These are phyloP conservation scores for Coemansia asiatica DNA, from an alignment of 192 early-diverging fungal genomes.

Conservation along the genomic window DNA sequence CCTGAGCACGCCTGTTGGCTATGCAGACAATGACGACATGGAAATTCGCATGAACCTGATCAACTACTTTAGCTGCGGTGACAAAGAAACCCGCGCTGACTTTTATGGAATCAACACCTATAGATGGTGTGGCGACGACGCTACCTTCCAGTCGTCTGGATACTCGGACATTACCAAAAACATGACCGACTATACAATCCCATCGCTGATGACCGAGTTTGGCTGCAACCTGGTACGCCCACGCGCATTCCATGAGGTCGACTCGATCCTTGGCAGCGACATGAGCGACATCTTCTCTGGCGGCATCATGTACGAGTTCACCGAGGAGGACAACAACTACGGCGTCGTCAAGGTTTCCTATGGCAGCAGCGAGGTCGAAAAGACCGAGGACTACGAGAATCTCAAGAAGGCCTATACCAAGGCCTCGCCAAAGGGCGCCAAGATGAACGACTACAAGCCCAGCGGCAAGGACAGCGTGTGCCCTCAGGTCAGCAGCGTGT, in stretches of 20 bases:
- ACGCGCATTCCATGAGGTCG: conserved; percentile 66
- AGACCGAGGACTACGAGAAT: conserved; percentile 61
- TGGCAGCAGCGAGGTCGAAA: conserved; percentile 42
- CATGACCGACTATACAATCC: conserved; percentile 62
- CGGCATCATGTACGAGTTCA: conserved; percentile 74
- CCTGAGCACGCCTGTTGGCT: conserved; percentile 67
- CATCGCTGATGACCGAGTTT: conserved; percentile 72
- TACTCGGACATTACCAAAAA: conserved; percentile 68
- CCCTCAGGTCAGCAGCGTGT: conserved; percentile 53
- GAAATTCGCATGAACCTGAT: conserved; percentile 64
- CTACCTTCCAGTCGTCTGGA: conserved; percentile 64
- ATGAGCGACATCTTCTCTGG: conserved; percentile 68
- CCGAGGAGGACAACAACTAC: conserved; percentile 71
- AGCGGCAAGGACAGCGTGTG: conserved; percentile 51
- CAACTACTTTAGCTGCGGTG: conserved; percentile 72
- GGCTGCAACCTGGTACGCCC: conserved; percentile 71
- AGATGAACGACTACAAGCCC: conserved; percentile 58
- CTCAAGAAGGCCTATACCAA: conserved; percentile 54
- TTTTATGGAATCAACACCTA: conserved; percentile 77
- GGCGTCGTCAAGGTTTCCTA: conserved; percentile 65
- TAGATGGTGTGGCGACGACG: conserved; percentile 67
- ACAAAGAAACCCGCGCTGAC: conserved; percentile 61
- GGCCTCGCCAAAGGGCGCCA: conserved; percentile 59
- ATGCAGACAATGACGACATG: conserved; percentile 71
- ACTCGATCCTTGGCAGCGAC: conserved; percentile 64